A percentile compares a stretch with the other conserved stretches of the same genome.
Evolutionary conservation across 192 early-diverging fungal species (phyloP).

Genomic region (Coemansia furcata): DNA sequence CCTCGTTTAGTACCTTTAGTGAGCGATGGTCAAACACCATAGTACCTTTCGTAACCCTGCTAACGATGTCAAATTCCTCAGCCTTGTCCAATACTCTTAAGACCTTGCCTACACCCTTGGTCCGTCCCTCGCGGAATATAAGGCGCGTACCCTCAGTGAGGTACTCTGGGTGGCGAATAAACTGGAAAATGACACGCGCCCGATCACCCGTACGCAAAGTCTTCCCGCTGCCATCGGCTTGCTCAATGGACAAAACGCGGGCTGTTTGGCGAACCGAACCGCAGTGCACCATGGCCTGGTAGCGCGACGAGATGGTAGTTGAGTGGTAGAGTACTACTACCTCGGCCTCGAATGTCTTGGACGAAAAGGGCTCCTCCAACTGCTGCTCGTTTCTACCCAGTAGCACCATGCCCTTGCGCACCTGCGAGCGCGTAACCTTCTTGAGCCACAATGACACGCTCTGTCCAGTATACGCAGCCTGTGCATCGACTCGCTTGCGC

Average conservation of each 20-base stretch:
- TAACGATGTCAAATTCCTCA: conserved; percentile 23
- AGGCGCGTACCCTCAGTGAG: conserved; percentile 59
- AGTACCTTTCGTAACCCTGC: conserved; percentile 17
- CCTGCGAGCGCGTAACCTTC: conserved; percentile 70
- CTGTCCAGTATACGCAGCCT: conserved; percentile 77
- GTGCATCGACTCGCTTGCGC: conserved; percentile 79
- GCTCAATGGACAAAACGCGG: conserved; percentile 60
- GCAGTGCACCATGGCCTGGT: conserved; percentile 96
- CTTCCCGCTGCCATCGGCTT: conserved; percentile 16
- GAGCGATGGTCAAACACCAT: conserved; percentile 26
- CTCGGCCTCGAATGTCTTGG: conserved; percentile 84
- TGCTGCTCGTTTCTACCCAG: conserved; percentile 16
- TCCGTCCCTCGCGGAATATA: conserved; percentile 78
- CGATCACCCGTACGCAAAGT: conserved; percentile 86
- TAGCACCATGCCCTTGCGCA: conserved; percentile 71
- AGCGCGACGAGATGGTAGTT: conserved; percentile 84
- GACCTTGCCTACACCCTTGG: conserved; percentile 90
- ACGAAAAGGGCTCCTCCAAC: conserved; percentile 13
- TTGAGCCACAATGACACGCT: conserved; percentile 82
- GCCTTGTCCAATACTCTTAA: conserved; percentile 30
- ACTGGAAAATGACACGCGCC: conserved; percentile 74
- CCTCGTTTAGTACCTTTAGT: conserved; percentile 21
- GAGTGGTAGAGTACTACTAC: conserved; percentile 88
- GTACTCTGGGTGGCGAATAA: conserved; percentile 76
- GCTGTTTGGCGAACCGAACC: conserved; percentile 86